phyloP scores from a whole-genome alignment of 768 basidiomycete species.

The Neoboletus brunneissimus region DNA sequence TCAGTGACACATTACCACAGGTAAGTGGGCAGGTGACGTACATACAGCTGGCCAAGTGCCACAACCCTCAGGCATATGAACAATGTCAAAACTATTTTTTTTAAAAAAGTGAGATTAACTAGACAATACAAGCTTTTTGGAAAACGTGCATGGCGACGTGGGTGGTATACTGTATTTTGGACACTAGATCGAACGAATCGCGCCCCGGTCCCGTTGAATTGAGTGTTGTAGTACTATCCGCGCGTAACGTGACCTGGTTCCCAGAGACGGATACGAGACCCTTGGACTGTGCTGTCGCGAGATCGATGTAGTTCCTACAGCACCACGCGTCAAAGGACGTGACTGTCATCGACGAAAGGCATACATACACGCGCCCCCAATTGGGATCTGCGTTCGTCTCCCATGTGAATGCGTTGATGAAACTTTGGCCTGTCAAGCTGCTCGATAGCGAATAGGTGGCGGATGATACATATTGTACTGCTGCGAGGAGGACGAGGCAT shows the following conservation, averaged over 20 bases:
- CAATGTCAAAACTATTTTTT: constrained; percentile 38
- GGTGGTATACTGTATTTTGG: constrained; percentile 30
- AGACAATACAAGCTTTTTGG: not conserved
- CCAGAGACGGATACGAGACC: constrained; percentile 58
- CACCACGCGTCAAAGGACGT: not conserved
- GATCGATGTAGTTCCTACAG: constrained; percentile 42
- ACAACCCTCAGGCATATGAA: constrained; percentile 39
- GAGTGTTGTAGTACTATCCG: constrained; percentile 34
- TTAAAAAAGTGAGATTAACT: not conserved
- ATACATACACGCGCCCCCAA: constrained; percentile 26
- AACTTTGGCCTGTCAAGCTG: constrained; percentile 46
- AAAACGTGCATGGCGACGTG: constrained; percentile 33
- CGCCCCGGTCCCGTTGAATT: constrained; percentile 32
- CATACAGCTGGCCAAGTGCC: constrained; percentile 40
- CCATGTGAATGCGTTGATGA: constrained; percentile 38
- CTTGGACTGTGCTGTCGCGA: constrained; percentile 48
- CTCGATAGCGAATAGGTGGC: constrained; percentile 48
- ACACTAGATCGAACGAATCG: constrained; percentile 34
- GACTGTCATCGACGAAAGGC: not conserved
- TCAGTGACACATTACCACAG: not conserved
- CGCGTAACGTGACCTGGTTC: constrained; percentile 36
- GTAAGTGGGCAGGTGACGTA: constrained; percentile 12
- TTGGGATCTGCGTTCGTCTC: constrained; percentile 29
- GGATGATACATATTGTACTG: constrained; percentile 20
- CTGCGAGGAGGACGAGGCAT: constrained; percentile 9